phyloP scores from a whole-genome alignment of 1,139 yeast genomes.

The Blastobotrys proliferans region DNA sequence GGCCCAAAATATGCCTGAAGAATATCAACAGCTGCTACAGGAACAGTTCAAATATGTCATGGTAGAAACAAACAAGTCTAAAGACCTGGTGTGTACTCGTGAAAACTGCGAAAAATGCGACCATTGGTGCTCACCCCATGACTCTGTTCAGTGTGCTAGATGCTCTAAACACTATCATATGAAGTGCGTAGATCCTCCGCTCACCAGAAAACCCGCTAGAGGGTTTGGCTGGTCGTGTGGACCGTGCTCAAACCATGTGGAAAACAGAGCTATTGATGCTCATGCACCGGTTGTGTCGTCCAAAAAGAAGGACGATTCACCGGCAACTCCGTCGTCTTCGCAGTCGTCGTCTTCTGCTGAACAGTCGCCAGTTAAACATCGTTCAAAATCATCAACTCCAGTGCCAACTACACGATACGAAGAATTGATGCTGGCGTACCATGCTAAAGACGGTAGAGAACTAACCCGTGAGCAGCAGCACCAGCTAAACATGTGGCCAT shows the following conservation, averaged over 20 bases:
- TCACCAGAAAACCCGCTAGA: constrained; percentile 71
- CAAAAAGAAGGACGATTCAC: not conserved
- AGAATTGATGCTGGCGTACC: constrained; percentile 48
- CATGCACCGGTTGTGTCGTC: constrained; percentile 4
- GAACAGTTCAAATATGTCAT: constrained; percentile 71
- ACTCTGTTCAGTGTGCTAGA: constrained; percentile 78
- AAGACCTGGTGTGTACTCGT: constrained; percentile 60
- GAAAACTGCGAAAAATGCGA: constrained; percentile 71
- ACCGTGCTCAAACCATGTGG: constrained; percentile 41
- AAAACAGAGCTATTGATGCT: not conserved
- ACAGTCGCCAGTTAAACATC: not conserved
- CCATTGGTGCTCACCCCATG: constrained; percentile 77
- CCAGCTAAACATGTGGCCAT: constrained; percentile 53
- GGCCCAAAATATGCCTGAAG: constrained; percentile 53
- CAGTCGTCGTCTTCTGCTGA: constrained; percentile 8
- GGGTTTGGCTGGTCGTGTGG: constrained; percentile 97
- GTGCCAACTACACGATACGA: constrained; percentile 53
- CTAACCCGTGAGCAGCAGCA: constrained; percentile 38
- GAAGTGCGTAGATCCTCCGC: constrained; percentile 83
- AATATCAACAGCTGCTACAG: constrained; percentile 58
- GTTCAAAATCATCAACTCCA: constrained; percentile 11
- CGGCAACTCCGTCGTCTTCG: constrained; percentile 4
- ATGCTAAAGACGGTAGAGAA: constrained; percentile 14
- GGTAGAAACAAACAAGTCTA: constrained; percentile 67
- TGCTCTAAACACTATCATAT: constrained; percentile 72